Evolutionary conservation across 495 filamentous ascomycete genomes (phyloP), one percentile per base, ranked within the genome.

Genomic region (Ramalina intermedia): DNA sequence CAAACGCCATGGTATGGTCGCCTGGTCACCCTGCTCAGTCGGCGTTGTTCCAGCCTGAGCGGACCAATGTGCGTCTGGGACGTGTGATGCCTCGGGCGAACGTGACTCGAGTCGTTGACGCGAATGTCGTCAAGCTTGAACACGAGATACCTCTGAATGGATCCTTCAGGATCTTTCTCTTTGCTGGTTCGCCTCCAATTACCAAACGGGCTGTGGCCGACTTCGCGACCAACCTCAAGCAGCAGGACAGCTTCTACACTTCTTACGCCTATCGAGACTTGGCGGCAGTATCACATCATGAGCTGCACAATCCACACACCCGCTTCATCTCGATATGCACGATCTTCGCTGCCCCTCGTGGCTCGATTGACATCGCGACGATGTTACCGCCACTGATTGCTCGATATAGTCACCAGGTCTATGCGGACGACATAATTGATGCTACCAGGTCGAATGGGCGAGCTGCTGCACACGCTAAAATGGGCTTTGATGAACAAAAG

Each of bases 121-220:
- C 85, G 58, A 93, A 91, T 67, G 74, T 83, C 21, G 85, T 90
- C 13, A 82, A 91, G 55, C 67, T 94, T 37, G 87, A 94, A 65
- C 87, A 94, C 63, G 85, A 89, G 51, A 71, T 94, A 44, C 87
- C 87, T 0, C 69, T 85, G 45, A 93, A 93, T 64, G 87, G 87
- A 48, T 79, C 87, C 9, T 94, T 87, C 74, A 76, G 86, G 29
- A 73, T 94, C 57, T 93, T 85, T 58, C 59, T 94, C 52, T 91
- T 93, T 57, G 85, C 77, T 38, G 87, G 87, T 50, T 74, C 73
- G 27, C 83, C 81, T 48, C 54, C 63, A 11, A 63, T 66, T 45
- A 81, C 76, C 16, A 63, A 67, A 48, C 69, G 66, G 47, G 84
- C 87, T 4, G 66, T 93, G 33, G 55, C 68, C 16, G 84, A 88